Conservation (phyloP, 2,329 filamentous ascomycete genomes). For the Arthroderma sp. region DNA sequence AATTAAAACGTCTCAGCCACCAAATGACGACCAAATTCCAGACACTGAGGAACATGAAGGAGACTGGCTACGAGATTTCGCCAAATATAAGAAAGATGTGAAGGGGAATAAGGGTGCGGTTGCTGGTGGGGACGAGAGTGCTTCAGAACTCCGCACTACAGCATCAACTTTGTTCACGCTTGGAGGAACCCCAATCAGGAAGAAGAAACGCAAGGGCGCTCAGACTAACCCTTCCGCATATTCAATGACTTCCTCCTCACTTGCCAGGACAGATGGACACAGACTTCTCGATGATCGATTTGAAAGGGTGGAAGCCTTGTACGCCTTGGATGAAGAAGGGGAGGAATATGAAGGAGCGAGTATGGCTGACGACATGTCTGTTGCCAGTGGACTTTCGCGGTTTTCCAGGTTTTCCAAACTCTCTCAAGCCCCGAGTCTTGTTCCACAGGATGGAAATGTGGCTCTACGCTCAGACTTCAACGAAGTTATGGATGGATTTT, state of each 20-base stretch:
- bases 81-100: slow-evolving; percentile 77
- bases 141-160: slow-evolving; percentile 30
- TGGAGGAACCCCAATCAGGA: slow-evolving; percentile 52
- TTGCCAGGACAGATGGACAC: slow-evolving; percentile 78
- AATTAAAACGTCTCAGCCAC: slow-evolving; percentile 28
- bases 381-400: slow-evolving; percentile 31
- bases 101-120: slow-evolving; percentile 35
- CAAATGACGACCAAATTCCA: slow-evolving; percentile 28
- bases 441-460: slow-evolving; percentile 31
- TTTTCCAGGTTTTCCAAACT: slow-evolving; percentile 36
- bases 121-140: slow-evolving; percentile 29
- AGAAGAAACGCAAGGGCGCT: slow-evolving; percentile 92
- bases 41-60: slow-evolving; percentile 52
- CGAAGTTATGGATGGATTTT: slow-evolving; percentile 82
- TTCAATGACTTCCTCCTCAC: slow-evolving; percentile 81
- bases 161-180: slow-evolving; percentile 42
- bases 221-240: slow-evolving; percentile 77
- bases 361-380: slow-evolving; percentile 34
- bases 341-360: slow-evolving; percentile 36
- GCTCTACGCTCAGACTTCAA: slow-evolving; percentile 70
- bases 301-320: slow-evolving; percentile 77
- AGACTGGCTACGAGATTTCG: slow-evolving; percentile 85
- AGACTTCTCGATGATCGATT: slow-evolving; percentile 79
- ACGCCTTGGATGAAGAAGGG: slow-evolving; percentile 49
- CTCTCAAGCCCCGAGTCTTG: slow-evolving; percentile 51